Base-by-base conservation (phyloP, 345 rosid genomes). In the Excoecaria cochinchinensis region DNA sequence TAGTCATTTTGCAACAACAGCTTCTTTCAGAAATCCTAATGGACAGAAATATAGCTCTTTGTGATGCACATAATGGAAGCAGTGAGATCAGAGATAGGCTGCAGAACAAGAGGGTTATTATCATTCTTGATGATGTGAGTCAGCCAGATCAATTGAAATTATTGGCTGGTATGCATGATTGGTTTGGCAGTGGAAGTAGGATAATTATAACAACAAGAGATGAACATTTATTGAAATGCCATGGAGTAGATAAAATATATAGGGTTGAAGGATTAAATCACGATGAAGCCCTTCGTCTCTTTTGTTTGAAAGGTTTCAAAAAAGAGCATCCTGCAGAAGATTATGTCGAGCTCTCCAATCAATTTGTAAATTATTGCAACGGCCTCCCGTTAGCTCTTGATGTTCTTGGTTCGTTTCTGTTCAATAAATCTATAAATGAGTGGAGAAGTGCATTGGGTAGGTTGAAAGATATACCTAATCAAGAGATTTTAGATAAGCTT, bases 371-470 rank as follows among this genome's bases (percentile, higher is more conserved):
- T 13, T 74, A 74, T 50, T 58, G 61, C 3, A 48, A 63, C 31
- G 76, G 76, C 47, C 69, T 74, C 12, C 76, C 76, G 9, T 52
- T 74, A 50, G 70, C 76, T 17, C 76, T 74, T n/a, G 70, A 61
- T 17, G 58, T 74, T 74, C 17, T 74, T 31, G 76, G 76, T 63
- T 74, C 76, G 8, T 61, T 44, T 22, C n/a, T 71, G 39, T 53
- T 21, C 36, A 10, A 4, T 44, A 56, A 25, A n/a, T 10, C 51
- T 4, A 5, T 71, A 40, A 6, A 71, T 4, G 64, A 71, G 21
- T 74, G 72, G 65, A 44, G 14, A 55, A 60, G 77, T 51, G 67
- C 62, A 44, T 22, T 69, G 39, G 40, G 74, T 1, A 68, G 53
- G 48, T 21, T 78, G 6, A 40, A 74, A 7, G 55, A 42, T 52